Evolutionary conservation across 257 asterid genomes (phyloP).

Genomic region (Solanum medicagineum): DNA sequence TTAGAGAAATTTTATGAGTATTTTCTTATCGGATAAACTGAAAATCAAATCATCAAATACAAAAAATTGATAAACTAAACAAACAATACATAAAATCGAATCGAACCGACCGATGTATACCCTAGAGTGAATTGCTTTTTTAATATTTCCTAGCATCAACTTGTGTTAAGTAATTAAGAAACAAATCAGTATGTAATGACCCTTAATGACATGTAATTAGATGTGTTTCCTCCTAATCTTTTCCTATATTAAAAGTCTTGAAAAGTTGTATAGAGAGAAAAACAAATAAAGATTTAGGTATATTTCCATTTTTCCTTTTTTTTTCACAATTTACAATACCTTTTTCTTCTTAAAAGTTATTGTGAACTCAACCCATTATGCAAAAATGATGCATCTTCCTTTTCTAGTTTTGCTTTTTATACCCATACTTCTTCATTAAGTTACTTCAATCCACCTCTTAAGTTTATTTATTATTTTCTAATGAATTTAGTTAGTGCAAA

Average conservation of each 20-base stretch:
- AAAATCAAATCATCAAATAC: too few species aligned
- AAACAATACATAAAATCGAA: too few species aligned
- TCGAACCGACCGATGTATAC: too few species aligned
- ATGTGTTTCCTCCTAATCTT: neutral
- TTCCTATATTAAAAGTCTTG: neutral
- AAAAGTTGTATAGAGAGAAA: neutral
- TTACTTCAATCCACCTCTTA: neutral
- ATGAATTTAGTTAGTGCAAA: neutral
- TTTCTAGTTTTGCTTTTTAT: neutral
- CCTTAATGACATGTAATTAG: neutral
- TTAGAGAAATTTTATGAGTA: too few species aligned
- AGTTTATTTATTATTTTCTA: neutral
- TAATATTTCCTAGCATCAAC: neutral
- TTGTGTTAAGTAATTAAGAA: neutral
- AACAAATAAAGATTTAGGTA: neutral
- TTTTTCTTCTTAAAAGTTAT: neutral
- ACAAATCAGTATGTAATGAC: neutral
- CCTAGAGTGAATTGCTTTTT: neutral
- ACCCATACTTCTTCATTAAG: neutral
- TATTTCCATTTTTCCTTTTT: neutral
- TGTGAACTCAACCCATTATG: neutral
- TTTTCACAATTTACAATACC: neutral
- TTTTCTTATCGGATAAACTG: too few species aligned
- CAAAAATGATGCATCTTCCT: neutral
- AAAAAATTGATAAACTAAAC: too few species aligned